These are phyloP conservation scores for Lunularia cruciata DNA, from an alignment of 225 moss, liverwort and hornwort species.

Conservation along the genomic window DNA sequence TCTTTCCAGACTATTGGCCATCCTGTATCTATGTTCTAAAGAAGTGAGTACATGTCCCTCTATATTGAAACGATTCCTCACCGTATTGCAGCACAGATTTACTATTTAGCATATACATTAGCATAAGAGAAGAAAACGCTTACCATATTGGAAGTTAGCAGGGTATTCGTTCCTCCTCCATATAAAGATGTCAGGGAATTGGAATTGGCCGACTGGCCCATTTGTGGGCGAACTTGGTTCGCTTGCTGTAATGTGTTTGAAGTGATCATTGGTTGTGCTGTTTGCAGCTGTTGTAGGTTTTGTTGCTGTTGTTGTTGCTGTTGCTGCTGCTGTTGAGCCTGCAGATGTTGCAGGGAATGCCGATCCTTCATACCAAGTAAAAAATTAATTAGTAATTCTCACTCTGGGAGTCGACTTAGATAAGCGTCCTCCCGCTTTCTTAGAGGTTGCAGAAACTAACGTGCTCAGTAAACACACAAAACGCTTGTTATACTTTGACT, in stretches of 20 bases:
- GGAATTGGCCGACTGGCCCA: slow-evolving; percentile 59
- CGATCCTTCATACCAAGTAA: slow-evolving; percentile 42
- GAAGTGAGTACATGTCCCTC: no score
- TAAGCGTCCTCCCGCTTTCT: no score
- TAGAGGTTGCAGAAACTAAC: no score
- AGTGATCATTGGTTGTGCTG: slow-evolving; percentile 41
- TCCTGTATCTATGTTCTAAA: no score
- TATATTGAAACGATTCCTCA: no score
- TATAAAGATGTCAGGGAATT: slow-evolving; percentile 39
- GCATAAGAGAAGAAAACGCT: no score
- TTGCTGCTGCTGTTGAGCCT: slow-evolving; percentile 48
- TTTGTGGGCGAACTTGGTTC: slow-evolving; percentile 65
- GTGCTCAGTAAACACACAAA: neutral
- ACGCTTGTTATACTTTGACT: neutral
- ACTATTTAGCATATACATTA: no score
- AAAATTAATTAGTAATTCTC: neutral
- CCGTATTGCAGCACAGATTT: no score
- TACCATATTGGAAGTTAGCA: slow-evolving; percentile 41
- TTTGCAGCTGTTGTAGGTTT: slow-evolving; percentile 77
- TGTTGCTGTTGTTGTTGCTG: slow-evolving; percentile 60
- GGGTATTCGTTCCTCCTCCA: slow-evolving; percentile 30
- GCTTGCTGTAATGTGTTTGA: slow-evolving; percentile 58
- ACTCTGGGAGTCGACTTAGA: neutral
- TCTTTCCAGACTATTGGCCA: no score
- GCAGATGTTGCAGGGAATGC: slow-evolving; percentile 61